Conservation (phyloP, 2,329 filamentous ascomycete species). For the Epichloe scottii region DNA sequence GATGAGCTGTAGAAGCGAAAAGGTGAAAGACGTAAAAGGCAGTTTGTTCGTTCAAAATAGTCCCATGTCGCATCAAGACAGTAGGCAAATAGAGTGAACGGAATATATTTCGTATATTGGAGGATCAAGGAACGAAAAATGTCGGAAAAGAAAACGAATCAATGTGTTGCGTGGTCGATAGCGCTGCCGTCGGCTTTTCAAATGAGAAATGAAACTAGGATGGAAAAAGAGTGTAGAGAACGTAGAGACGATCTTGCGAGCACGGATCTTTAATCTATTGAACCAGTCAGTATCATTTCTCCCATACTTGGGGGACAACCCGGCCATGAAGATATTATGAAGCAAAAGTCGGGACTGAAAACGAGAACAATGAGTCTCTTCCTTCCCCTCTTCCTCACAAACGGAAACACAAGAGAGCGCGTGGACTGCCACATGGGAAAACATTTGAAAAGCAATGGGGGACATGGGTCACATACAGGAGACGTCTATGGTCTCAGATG, state of each 20-base stretch:
- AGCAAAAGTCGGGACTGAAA: neutral
- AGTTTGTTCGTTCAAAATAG: neutral
- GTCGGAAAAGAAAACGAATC: neutral
- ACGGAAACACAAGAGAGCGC: neutral
- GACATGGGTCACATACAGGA: constrained; percentile 4
- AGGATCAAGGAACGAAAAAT: neutral
- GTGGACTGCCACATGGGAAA: neutral
- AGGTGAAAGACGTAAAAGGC: neutral
- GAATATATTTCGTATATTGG: neutral
- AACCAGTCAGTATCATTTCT: neutral
- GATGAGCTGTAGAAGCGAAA: neutral
- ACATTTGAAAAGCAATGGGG: neutral
- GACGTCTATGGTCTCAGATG: constrained; percentile 2
- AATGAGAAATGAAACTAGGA: neutral
- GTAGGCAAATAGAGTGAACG: neutral
- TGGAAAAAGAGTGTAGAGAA: neutral
- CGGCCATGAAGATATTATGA: neutral
- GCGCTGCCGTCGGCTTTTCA: neutral
- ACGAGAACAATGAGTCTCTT: neutral
- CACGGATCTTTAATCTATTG: neutral
- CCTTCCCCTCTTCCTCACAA: neutral
- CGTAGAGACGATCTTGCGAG: neutral
- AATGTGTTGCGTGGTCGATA: neutral
- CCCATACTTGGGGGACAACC: neutral
- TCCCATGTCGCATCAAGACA: constrained; percentile 1